These are phyloP conservation scores for Evansstolkia leycettana DNA, from an alignment of 495 filamentous ascomycete species.

Conservation along the genomic window DNA sequence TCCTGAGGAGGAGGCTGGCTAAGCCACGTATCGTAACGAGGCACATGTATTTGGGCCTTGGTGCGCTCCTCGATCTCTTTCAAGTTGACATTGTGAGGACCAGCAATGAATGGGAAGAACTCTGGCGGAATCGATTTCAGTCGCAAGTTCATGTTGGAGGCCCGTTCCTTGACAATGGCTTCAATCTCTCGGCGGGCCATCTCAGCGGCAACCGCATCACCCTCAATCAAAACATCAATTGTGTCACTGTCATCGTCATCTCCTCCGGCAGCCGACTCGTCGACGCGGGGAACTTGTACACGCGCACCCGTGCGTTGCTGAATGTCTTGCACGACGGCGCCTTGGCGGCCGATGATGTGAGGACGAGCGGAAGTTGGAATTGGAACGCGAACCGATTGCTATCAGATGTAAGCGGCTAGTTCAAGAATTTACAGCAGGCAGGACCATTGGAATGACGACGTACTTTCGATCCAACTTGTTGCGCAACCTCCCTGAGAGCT, in stretches of 20 bases:
- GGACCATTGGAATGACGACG: slow-evolving; percentile 3
- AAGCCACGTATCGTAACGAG: slow-evolving; percentile 64
- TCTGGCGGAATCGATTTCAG: slow-evolving; percentile 76
- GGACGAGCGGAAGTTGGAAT: slow-evolving; percentile 73
- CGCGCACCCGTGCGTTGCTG: slow-evolving; percentile 73
- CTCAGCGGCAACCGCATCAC: slow-evolving; percentile 71
- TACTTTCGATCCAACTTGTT: slow-evolving; percentile 77
- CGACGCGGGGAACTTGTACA: slow-evolving; percentile 74
- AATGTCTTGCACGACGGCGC: slow-evolving; percentile 78
- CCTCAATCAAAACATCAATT: slow-evolving; percentile 80
- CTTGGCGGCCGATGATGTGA: slow-evolving; percentile 84
- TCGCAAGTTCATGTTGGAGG: slow-evolving; percentile 63
- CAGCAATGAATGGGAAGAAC: slow-evolving; percentile 91
- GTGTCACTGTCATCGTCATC: slow-evolving; percentile 63
- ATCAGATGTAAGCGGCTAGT: slow-evolving; percentile 5
- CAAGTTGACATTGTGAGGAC: slow-evolving; percentile 56
- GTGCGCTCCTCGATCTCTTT: slow-evolving; percentile 58
- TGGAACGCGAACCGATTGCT: slow-evolving; percentile 63
- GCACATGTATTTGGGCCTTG: slow-evolving; percentile 64
- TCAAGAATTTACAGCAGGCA: background rate
- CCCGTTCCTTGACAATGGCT: slow-evolving; percentile 73
- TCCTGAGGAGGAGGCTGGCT: slow-evolving; percentile 55
- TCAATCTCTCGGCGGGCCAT: slow-evolving; percentile 72
- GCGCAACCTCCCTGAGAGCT: slow-evolving; percentile 74
- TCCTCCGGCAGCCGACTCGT: slow-evolving; percentile 37